Base-by-base conservation (phyloP, 1,139 yeast species). In the Debaryomyces udenii region DNA sequence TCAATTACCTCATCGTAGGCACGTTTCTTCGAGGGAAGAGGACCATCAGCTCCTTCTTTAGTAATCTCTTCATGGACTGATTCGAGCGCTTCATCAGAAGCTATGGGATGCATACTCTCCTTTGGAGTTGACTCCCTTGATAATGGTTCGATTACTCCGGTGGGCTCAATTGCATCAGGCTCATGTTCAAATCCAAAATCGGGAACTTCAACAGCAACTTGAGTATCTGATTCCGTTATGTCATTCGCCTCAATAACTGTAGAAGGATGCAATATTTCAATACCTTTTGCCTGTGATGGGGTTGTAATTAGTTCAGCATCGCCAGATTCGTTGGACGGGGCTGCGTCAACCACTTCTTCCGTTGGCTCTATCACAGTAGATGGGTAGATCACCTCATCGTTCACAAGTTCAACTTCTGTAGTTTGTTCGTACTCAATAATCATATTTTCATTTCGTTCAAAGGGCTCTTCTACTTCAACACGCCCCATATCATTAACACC, bases 271-370 rank as follows among this genome's bases (percentile, higher is more conserved):
- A 37, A 15, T 4, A 37, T 17, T 10, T 20, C 34, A 4, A 33
- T 15, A 16, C 27, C 38, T 6, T 34, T 31, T n/a, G 29, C 9
- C 16, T 30, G 41, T 10, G 24, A 20, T 10, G 27, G 27, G 37
- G 44, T 6, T 41, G 30, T 9, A 18, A 27, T 22, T 29, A 33
- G 42, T 35, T 37, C 43, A 14, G 5, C 42, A 31, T 41, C 44
- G 39, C 35, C 45, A 35, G 39, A 39, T 14, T 41, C 45, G 33
- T 38, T 20, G 14, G 17, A 39, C 23, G 42, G 38, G 4, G 33
- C n/a, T 37, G 14, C 23, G 24, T 43, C 49, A 38, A 44, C 40
- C 38, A 45, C n/a, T 34, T 40, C 44, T 36, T 42, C 38, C 41
- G 40, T 16, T 20, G 37, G 39, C 27, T 38, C 40, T 17, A 30